Base-by-base conservation (phyloP, 83 land plant species). In the Picea abies region DNA sequence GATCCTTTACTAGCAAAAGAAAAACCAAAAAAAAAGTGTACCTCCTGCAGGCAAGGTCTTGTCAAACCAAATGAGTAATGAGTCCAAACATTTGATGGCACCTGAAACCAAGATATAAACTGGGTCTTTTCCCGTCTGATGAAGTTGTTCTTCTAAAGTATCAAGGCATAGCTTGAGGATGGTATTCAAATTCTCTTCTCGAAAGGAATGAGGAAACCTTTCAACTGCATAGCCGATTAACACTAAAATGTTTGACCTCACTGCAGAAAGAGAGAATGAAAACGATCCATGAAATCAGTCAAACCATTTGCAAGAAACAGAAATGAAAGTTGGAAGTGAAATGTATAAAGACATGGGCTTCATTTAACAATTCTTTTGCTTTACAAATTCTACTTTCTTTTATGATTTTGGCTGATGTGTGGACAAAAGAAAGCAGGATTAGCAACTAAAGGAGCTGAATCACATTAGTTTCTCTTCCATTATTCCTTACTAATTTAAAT, bases 21-120 rank as follows among this genome's bases (percentile, higher is more conserved):
- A 49, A 49, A 49, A 49, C 11, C 11, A 8, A 49, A 64, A 20
- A 64, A 64, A 49, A 4, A 41, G 75, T 23, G 23, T 79, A 89
- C 90, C 91, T 80, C 90, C 90, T 77, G 91, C 91, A 25, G 90
- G 8, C 47, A 65, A n/a, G 11, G 84, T 62, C 52, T 79, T 83
- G 70, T 82, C 85, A 78, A 87, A 89, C 90, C 90, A 83, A 49
- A 70, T 61, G 44, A 89, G 82, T 35, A 89, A 76, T 29, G 86
- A 89, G 77, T 89, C 91, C 60, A 89, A 79, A 76, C 91, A 89
- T 72, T 87, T 89, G 20, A 89, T 66, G 23, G 87, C 87, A 17
- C 91, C 90, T 9, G 90, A 80, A 56, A 89, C 81, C 17, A 89
- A 84, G 32, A 84, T 79, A 78, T 67, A 83, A 39, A 64, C 22